Base-by-base conservation (phyloP, 2,329 filamentous ascomycete genomes). In the Xylaria sp. region DNA sequence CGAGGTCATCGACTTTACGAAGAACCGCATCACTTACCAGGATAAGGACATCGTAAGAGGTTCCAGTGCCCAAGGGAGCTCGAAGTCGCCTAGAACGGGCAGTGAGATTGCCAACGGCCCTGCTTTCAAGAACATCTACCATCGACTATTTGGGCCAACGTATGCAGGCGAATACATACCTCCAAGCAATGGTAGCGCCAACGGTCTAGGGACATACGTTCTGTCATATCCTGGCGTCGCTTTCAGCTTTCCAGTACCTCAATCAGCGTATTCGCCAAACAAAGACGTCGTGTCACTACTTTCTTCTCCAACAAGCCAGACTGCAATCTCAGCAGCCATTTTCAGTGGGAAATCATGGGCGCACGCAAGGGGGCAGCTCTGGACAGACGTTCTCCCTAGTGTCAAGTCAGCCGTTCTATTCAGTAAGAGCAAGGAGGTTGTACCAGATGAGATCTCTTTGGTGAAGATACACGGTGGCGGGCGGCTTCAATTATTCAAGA, bases 211-310 rank as follows among this genome's bases (percentile, higher is more conserved):
- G 18, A 91, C 89, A 25, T 99, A 98, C 77, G 90, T 97, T 39
- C 83, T 99, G 39, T 98, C 95, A 1, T 99, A 97, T 80, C 94
- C 95, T 0, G 96, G 96, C 0, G 90, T 99, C 34, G 93, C 95
- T 0, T 97, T 98, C 78, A 94, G 92, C 43, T 99, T 99, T 72
- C 90, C 93, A 0, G 83, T 98, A 34, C 86, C 90, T 58, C 83
- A 87, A 66, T 89, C 91, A 0, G 88, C 90, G 25, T 97, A 93
- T 84, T 93, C 92, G 3, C 86, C 90, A 0, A 81, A 84, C 58
- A 90, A 90, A 76, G 94, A 98, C 76, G 94, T 97, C 70, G 94
- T 97, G 34, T 91, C 93, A 0, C 82, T 97, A 43, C 86, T 98
- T 18, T 94, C 93, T 0, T 93, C 93, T 0, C 88, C 92, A 0